Percentiles rank a stretch among this genome's conserved stretches.
Evolutionary conservation across 2,329 filamentous ascomycete genomes (phyloP).

Genomic region (Bisporella sp.): DNA sequence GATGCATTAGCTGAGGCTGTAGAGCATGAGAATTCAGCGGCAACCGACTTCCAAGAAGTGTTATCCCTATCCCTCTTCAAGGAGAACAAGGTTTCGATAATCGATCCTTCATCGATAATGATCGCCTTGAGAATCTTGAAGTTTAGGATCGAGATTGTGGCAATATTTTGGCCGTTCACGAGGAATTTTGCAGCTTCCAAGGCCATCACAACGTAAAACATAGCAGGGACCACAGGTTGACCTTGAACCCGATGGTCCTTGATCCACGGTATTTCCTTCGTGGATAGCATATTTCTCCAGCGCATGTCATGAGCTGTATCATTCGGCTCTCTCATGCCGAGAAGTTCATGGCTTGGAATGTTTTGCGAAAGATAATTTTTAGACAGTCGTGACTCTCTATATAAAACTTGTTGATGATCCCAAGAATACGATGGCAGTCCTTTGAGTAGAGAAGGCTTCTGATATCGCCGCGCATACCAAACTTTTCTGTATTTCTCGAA

Average conservation of each 20-base stretch:
- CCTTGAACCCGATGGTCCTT: conserved; percentile 35
- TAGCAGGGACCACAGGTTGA: conserved; percentile 35
- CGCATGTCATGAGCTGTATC: background rate
- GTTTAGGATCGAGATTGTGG: conserved; percentile 22
- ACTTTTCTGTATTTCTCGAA: conserved; percentile 5
- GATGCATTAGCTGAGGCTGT: too few species aligned
- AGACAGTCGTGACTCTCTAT: conserved; percentile 8
- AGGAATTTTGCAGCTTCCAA: conserved; percentile 33
- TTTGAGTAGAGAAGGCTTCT: background rate
- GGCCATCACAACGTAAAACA: conserved; percentile 40
- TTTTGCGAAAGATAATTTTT: background rate
- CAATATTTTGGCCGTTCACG: conserved; percentile 4
- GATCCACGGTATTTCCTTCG: conserved; percentile 35
- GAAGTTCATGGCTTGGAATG: conserved; percentile 4
- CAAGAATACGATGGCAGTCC: conserved; percentile 4
- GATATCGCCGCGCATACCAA: background rate
- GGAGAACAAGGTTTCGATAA: conserved; percentile 11
- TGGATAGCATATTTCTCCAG: conserved; percentile 6
- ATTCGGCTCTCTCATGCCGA: background rate
- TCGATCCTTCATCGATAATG: conserved; percentile 7
- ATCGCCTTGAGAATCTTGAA: conserved; percentile 11
- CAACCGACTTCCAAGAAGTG: too few species aligned
- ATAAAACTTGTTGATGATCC: conserved; percentile 3
- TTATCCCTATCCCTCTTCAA: too few species aligned
- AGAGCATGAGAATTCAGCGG: too few species aligned